Evolutionary conservation across 805 yeast genomes (phyloP), one percentile per base, ranked within the genome.

Genomic region (Zygoascus tannicola): DNA sequence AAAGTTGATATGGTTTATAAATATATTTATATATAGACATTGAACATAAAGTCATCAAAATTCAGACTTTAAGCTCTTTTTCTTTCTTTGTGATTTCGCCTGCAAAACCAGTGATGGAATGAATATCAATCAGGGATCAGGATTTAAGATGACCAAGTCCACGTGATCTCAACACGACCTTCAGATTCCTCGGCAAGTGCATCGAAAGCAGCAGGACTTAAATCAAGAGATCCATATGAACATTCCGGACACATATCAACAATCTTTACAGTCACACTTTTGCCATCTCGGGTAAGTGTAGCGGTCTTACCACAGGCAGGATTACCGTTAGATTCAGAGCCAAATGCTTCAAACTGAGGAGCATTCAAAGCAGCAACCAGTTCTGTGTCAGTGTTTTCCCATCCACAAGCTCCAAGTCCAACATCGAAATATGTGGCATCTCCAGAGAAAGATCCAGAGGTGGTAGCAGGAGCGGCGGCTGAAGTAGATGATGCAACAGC

Each of bases 211-310:
- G 73, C 56, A 5, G 81, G 81, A n/a, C 81, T 73, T 45, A 78
- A 66, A 53, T 78, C 83, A 47, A 78, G 69, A 53, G 70, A 75
- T 46, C 73, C 58, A 41, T 60, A 55, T 21, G 58, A 50, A 55
- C 83, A 78, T 20, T 75, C 80, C 43, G 65, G 73, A 62, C 83
- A 78, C 50, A 71, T 63, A 60, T 78, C 83, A 33, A 68, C 73
- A 40, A 77, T 77, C 19, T 72, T 71, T 40, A 78, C 83, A 36
- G 65, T 68, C 46, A 76, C 80, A 14, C 76, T 62, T 55, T 72
- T 72, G 40, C 73, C 77, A 45, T 62, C 60, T 53, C 69, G 70
- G 53, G 16, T 14, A 21, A 48, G 20, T 20, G 22, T 35, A 16
- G 48, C 48, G 37, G 30, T 30, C 36, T 43, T 42, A 22, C 47